A percentile compares a stretch with the other conserved stretches of the same genome.
phyloP scores from a whole-genome alignment of 2,329 filamentous ascomycete genomes.

The Sclerotinia minor region DNA sequence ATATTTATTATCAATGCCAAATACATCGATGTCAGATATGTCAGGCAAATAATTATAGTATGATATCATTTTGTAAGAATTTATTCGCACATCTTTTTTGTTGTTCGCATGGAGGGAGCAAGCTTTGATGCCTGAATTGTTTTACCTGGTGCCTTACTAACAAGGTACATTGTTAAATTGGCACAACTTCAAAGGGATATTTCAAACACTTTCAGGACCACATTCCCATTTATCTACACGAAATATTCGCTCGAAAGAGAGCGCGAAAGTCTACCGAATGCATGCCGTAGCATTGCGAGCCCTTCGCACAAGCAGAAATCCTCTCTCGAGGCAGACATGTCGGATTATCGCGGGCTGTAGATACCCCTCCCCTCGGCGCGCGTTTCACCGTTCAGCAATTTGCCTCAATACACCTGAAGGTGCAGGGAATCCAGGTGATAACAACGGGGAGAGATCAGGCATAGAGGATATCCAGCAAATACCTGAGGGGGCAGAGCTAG shows the following conservation, averaged over 20 bases:
- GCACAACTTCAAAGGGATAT: constrained; percentile 18
- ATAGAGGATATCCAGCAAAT: constrained; percentile 5
- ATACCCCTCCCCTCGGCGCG: constrained; percentile 35
- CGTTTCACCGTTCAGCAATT: constrained; percentile 38
- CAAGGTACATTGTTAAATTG: neutral
- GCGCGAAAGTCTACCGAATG: constrained; percentile 40
- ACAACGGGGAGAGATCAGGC: constrained; percentile 26
- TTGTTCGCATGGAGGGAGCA: neutral
- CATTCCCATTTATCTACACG: neutral
- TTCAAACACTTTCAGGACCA: neutral
- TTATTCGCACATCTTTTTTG: neutral
- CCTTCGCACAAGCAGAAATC: constrained; percentile 37
- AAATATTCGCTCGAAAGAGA: constrained; percentile 24
- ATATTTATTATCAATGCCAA: too few relatives aligned
- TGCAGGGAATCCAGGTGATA: constrained; percentile 21
- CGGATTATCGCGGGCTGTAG: constrained; percentile 39
- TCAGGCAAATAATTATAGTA: too few relatives aligned
- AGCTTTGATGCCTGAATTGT: neutral
- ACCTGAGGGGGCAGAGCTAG: constrained; percentile 7
- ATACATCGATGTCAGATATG: too few relatives aligned
- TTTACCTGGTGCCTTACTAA: neutral
- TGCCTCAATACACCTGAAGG: constrained; percentile 36
- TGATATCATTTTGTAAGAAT: neutral
- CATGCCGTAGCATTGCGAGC: constrained; percentile 39
- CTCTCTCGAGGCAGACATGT: constrained; percentile 37